A percentile compares a stretch with the other conserved stretches of the same genome.
Conservation (phyloP, 768 basidiomycete genomes). For the Lentinula detonsa region DNA sequence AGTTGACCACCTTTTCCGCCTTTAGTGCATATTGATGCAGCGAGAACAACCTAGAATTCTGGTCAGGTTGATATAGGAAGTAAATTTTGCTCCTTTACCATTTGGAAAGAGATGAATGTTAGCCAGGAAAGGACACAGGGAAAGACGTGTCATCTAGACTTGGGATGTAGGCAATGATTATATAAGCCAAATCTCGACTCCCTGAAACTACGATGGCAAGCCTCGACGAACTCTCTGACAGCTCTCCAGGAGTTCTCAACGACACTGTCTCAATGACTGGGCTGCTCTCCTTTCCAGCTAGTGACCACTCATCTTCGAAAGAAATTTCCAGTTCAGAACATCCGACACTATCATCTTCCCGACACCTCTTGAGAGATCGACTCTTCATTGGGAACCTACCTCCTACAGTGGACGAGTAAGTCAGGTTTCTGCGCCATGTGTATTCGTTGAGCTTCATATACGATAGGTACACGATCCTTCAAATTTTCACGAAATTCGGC, state of each 20-base stretch:
- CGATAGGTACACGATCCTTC: conserved; percentile 76
- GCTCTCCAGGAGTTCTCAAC: background rate
- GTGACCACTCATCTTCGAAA: background rate
- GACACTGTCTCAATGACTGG: background rate
- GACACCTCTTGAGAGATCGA: conserved; percentile 55
- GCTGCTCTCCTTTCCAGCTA: background rate
- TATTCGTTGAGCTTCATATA: background rate
- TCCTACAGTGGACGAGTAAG: conserved; percentile 82
- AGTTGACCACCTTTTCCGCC: conserved; percentile 76
- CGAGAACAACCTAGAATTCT: conserved; percentile 70
- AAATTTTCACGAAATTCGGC: conserved; percentile 88
- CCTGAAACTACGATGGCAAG: background rate
- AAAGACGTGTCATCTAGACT: background rate
- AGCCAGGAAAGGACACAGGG: background rate
- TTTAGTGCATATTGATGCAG: conserved; percentile 93
- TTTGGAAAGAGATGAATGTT: background rate
- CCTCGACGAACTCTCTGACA: background rate
- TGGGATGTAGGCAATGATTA: background rate
- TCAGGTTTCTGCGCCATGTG: conserved; percentile 1
- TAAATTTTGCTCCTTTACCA: background rate
- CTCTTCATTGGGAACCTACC: conserved; percentile 90
- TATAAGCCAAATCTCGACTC: background rate
- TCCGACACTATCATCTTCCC: conserved; percentile 10
- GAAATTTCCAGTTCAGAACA: background rate
- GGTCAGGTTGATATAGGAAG: background rate